These are phyloP conservation scores for Mortierella sp. DNA, from an alignment of 371 early-diverging fungal species.

Conservation along the genomic window DNA sequence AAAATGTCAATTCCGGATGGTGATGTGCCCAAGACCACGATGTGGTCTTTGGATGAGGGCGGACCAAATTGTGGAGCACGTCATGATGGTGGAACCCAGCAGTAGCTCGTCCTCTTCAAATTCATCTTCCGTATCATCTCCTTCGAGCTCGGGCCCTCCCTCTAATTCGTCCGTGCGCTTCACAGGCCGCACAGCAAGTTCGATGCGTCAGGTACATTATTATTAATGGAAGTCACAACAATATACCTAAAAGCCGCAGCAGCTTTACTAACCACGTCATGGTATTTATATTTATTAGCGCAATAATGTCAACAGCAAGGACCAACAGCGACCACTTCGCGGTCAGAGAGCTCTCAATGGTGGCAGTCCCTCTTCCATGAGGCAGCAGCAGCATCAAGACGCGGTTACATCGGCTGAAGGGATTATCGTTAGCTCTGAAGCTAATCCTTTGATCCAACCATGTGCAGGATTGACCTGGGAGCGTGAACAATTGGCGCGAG, in stretches of 20 bases:
- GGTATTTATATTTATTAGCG: neutral
- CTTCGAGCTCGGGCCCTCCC: conserved; percentile 16
- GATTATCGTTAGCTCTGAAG: neutral
- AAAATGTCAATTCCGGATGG: conserved; percentile 32
- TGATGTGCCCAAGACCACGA: conserved; percentile 43
- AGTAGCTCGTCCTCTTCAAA: neutral
- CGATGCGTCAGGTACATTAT: conserved; percentile 10
- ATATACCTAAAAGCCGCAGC: neutral
- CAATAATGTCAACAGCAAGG: neutral
- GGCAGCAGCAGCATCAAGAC: neutral
- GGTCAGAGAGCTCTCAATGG: conserved; percentile 1
- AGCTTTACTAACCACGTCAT: neutral
- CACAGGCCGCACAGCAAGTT: conserved; percentile 1
- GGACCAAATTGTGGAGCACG: conserved; percentile 48
- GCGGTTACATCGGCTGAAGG: neutral
- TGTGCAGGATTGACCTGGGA: conserved; percentile 55
- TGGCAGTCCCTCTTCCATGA: neutral
- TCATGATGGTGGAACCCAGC: conserved; percentile 42
- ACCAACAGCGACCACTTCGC: neutral
- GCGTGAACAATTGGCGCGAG: conserved; percentile 43
- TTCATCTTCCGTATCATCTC: neutral
- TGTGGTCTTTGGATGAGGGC: conserved; percentile 53
- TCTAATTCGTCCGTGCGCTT: conserved; percentile 9
- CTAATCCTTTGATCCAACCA: conserved; percentile 12
- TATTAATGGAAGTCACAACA: neutral